These are phyloP conservation scores for Lactarius sp. DNA, from an alignment of 768 basidiomycete species.

Conservation along the genomic window DNA sequence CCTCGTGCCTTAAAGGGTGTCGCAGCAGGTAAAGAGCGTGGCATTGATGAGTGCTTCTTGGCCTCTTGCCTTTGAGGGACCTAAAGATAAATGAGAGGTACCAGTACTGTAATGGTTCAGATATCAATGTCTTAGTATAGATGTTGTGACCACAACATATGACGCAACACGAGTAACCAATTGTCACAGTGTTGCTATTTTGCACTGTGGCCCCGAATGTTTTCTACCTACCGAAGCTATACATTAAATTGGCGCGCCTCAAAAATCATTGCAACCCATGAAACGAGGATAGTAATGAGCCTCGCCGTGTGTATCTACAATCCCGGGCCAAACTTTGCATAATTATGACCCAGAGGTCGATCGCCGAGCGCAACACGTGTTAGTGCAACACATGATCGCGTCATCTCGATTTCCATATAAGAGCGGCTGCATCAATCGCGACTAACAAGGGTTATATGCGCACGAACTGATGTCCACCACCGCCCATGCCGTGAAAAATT, in stretches of 20 bases:
- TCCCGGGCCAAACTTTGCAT: neutral
- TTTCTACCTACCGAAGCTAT: neutral
- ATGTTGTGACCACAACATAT: neutral
- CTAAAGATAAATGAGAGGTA: neutral
- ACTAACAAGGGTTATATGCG: constrained; percentile 15
- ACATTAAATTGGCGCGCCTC: too few relatives aligned
- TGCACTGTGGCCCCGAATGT: neutral
- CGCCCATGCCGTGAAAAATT: constrained; percentile 11
- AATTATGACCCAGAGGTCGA: neutral
- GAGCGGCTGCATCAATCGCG: neutral
- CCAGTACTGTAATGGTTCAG: neutral
- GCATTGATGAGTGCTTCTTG: constrained; percentile 11
- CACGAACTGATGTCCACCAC: constrained; percentile 13
- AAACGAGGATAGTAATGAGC: neutral
- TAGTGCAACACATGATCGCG: constrained; percentile 10
- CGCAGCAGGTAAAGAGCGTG: constrained; percentile 15
- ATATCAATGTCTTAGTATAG: neutral
- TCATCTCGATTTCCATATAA: neutral
- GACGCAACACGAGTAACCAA: neutral
- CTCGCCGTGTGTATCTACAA: neutral
- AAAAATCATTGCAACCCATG: neutral
- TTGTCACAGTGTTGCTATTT: neutral
- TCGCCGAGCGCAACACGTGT: too few relatives aligned
- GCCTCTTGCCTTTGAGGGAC: constrained; percentile 5
- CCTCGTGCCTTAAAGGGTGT: constrained; percentile 10